phyloP scores from a whole-genome alignment of 306 rosid species.

The Lagenaria siceraria region DNA sequence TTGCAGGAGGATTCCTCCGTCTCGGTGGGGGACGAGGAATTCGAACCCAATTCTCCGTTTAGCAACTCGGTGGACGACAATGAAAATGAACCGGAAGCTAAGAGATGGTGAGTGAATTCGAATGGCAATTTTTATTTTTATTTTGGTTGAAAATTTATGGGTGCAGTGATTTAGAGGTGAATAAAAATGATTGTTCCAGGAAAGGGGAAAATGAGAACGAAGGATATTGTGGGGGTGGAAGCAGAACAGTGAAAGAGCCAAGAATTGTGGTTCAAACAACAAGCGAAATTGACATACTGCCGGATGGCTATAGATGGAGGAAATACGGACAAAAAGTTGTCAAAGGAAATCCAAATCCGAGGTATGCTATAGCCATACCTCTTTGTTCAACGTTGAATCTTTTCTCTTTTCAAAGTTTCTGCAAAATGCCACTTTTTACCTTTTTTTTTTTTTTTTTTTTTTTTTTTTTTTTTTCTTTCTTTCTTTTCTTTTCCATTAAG shows the following conservation, averaged over 20 bases:
- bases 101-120: constrained; percentile 55
- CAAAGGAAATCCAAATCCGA: constrained; percentile 94
- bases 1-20: constrained; percentile 64
- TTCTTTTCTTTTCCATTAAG: no score
- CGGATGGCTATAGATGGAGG: constrained; percentile 96
- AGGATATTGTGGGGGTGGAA: constrained; percentile 33
- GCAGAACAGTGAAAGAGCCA: constrained; percentile 79
- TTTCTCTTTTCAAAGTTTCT: neutral
- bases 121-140: no score
- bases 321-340: constrained; percentile 98
- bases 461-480: no score
- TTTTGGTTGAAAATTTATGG: neutral
- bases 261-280: constrained; percentile 96
- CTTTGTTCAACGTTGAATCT: no score
- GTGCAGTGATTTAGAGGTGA: neutral
- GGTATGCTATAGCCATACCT: constrained; percentile 30
- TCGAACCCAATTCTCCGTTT: constrained; percentile 55
- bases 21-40: constrained; percentile 61
- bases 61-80: constrained; percentile 43
- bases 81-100: constrained; percentile 55
- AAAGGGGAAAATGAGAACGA: constrained; percentile 61
- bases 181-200: constrained; percentile 22
- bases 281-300: constrained; percentile 87
- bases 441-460: neutral
- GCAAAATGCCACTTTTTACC: neutral